Conservation (phyloP, 2,329 filamentous ascomycete genomes). For the Claviceps arundinis region DNA sequence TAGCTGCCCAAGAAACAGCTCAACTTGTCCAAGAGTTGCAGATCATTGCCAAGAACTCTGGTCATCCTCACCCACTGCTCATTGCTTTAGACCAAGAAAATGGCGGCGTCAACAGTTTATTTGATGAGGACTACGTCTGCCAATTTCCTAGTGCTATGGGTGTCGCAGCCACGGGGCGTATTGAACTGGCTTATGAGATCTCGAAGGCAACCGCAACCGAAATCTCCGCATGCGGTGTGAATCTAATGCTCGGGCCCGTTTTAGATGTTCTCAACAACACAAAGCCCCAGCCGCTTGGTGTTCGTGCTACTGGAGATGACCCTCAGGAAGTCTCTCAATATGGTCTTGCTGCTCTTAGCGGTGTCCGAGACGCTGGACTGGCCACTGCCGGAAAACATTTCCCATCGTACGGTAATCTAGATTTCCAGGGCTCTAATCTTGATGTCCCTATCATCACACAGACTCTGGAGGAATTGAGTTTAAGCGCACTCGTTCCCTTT, state of each 20-base stretch:
- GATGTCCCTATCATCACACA: constrained; percentile 95
- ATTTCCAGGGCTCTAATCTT: constrained; percentile 79
- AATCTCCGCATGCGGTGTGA: constrained; percentile 83
- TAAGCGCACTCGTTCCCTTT: constrained; percentile 87
- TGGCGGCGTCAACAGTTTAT: constrained; percentile 92
- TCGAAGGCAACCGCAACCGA: constrained; percentile 90
- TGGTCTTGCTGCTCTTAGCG: constrained; percentile 79
- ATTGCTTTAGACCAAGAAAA: constrained; percentile 96
- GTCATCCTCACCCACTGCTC: constrained; percentile 75
- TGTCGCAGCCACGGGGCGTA: constrained; percentile 79
- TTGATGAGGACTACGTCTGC: constrained; percentile 88
- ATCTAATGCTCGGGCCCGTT: constrained; percentile 87
- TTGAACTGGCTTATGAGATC: constrained; percentile 74
- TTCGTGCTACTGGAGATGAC: constrained; percentile 81
- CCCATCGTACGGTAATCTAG: constrained; percentile 87
- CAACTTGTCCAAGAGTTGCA: constrained; percentile 82
- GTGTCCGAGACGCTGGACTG: constrained; percentile 81
- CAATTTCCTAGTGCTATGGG: constrained; percentile 98
- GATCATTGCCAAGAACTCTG: constrained; percentile 78
- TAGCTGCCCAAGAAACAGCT: constrained; percentile 84
- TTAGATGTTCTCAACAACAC: constrained; percentile 90
- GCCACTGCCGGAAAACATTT: constrained; percentile 93
- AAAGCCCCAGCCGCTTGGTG: constrained; percentile 78
- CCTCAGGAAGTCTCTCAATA: constrained; percentile 91
- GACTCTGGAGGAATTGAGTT: constrained; percentile 77